Evolutionary conservation across 208 protist genomes (phyloP).

Genomic region (Acanthamoeba sp.): DNA sequence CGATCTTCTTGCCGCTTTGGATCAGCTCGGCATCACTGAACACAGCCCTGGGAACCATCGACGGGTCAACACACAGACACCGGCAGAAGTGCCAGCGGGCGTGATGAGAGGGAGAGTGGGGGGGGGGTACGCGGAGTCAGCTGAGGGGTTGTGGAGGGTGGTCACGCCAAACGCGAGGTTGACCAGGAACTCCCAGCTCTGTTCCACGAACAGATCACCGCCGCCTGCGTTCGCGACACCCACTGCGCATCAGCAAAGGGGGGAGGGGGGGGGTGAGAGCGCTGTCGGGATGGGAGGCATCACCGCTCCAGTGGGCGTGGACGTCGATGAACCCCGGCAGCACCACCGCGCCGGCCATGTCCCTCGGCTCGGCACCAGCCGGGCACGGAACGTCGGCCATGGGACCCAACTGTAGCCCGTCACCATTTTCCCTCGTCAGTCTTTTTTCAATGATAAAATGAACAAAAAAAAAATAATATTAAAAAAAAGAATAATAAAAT

Average conservation of each 20-base stretch:
- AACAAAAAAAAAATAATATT: no score
- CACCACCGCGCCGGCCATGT: neutral
- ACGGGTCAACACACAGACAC: no score
- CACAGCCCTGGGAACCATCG: neutral
- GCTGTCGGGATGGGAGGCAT: neutral
- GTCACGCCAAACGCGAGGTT: constrained; percentile 75
- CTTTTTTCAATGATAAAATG: no score
- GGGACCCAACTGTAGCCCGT: neutral
- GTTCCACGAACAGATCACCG: neutral
- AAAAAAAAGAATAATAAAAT: no score
- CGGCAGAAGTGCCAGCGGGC: no score
- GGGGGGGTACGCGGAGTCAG: constrained; percentile 7
- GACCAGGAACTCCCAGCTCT: constrained; percentile 58
- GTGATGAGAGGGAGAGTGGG: neutral
- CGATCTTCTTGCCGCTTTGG: constrained; percentile 64
- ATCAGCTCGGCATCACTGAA: constrained; percentile 67
- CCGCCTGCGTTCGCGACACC: neutral
- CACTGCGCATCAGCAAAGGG: no score
- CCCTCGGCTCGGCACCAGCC: neutral
- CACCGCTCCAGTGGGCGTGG: constrained; percentile 64
- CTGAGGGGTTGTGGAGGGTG: constrained; percentile 71
- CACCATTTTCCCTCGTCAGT: no score
- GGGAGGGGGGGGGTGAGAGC: no score
- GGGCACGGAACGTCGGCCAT: neutral
- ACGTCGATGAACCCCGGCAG: constrained; percentile 58